phyloP scores from a whole-genome alignment of 225 moss, liverwort and hornwort species.

The Physcomitrium patens region DNA sequence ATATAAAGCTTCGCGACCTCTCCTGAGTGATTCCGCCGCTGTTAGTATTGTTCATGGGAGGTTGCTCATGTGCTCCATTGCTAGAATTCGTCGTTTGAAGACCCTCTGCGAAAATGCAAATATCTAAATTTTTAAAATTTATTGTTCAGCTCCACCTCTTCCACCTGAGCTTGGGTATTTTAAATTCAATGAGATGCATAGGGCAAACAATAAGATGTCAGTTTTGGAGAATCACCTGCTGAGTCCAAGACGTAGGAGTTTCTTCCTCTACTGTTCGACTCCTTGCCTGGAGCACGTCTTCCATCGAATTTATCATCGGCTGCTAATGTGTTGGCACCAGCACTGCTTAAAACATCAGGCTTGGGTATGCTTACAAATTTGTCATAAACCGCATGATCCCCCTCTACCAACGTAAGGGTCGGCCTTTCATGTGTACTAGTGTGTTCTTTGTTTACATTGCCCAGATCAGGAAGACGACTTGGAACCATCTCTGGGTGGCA shows the following conservation, averaged over 20 bases:
- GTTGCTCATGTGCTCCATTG: slow-evolving; percentile 29
- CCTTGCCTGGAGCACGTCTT: slow-evolving; percentile 24
- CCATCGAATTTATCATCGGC: slow-evolving; percentile 28
- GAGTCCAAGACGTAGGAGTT: slow-evolving; percentile 42
- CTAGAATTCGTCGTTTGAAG: slow-evolving; percentile 30
- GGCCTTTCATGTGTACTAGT: slow-evolving; percentile 10
- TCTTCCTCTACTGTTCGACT: slow-evolving; percentile 31
- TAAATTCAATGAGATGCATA: slow-evolving; percentile 1
- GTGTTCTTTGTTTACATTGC: slow-evolving; percentile 2
- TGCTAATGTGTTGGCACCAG: slow-evolving; percentile 17
- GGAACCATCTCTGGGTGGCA: slow-evolving; percentile 14
- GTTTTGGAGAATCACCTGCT: slow-evolving; percentile 30
- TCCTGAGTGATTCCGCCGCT: slow-evolving; percentile 39
- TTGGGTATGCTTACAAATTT: slow-evolving; percentile 18
- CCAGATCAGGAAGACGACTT: slow-evolving; percentile 10
- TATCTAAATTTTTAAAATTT: too few species aligned
- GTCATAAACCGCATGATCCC: neutral
- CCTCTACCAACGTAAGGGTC: neutral
- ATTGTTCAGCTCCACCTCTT: neutral
- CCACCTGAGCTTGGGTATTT: neutral
- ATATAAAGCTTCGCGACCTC: slow-evolving; percentile 47
- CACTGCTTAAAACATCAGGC: slow-evolving; percentile 8
- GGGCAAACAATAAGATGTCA: neutral
- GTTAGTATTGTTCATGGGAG: slow-evolving; percentile 2
- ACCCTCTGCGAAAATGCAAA: slow-evolving; percentile 26